Evolutionary conservation across 345 rosid species (phyloP), one percentile per base, ranked within the genome.

Genomic region (Pistacia atlantica): DNA sequence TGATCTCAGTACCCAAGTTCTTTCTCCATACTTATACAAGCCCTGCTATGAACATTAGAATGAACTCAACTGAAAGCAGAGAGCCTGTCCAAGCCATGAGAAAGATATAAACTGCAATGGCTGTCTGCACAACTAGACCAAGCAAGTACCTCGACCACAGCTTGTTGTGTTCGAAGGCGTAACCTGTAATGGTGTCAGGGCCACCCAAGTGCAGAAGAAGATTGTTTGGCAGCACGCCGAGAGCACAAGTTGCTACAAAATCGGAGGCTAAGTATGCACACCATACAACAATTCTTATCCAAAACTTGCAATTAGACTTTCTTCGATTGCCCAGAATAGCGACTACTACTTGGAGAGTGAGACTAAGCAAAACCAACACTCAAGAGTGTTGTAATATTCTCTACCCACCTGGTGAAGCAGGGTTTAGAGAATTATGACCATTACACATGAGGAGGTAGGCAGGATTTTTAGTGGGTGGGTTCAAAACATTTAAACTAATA

Each of bases 121-220:
- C 74, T 0, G 75, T 14, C 31, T 86, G 84, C 59, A 71, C 65
- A 66, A 46, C 25, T 11, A 80, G 80, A n/a, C 83, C 85, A 77
- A 84, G 67, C 66, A 84, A 76, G 45, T 84, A 82, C 77, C 89
- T 69, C 5, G 56, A 71, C 79, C 85, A 82, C 11, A 86, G 33
- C 74, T 86, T 78, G 3, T 84, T 76, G 75, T 86, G 87, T 66
- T 84, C 82, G 12, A 49, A 49, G 54, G 54, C 75, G 55, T 83
- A 85, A 1, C 84, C 89, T 25, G 87, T 84, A 71, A 81, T 49
- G 10, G 54, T 49, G 61, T 86, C 82, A 1, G 89, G 86, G 16
- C 89, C 84, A 63, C 86, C 86, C 8, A 83, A 79, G 71, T 86
- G 85, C 76, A 86, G 49, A 54, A 86, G 75, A 61, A 83, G 77